Evolutionary conservation across 2,329 filamentous ascomycete species (phyloP).

Genomic region (Stagonosporopsis rhizophila): DNA sequence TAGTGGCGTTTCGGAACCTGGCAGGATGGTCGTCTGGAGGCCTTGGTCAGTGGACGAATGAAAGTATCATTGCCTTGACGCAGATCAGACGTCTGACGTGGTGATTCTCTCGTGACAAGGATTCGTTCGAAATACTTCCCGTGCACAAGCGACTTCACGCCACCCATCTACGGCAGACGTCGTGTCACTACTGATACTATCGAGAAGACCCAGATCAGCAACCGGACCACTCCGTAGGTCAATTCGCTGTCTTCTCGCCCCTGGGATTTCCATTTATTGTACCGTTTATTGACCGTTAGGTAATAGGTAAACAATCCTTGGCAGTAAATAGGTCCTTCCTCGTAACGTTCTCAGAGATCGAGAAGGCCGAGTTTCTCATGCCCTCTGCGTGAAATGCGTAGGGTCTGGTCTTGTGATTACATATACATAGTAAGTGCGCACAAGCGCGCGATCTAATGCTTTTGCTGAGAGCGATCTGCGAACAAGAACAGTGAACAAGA

Average conservation of each 20-base stretch:
- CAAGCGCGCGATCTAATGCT: no score
- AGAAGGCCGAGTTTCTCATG: not conserved
- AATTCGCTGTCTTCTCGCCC: slow-evolving; percentile 1
- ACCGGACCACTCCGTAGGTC: not conserved
- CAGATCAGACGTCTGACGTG: not conserved
- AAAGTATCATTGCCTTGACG: not conserved
- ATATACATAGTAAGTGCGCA: not conserved
- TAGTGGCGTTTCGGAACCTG: slow-evolving; percentile 6
- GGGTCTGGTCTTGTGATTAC: not conserved
- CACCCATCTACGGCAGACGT: not conserved
- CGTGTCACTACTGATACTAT: not conserved
- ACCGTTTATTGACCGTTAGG: not conserved
- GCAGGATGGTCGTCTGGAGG: not conserved
- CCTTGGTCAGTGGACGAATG: not conserved
- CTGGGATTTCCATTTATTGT: not conserved
- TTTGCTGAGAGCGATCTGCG: not conserved
- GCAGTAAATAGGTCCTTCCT: not conserved
- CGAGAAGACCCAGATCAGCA: no score
- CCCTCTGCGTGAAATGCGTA: not conserved
- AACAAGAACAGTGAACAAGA: not conserved
- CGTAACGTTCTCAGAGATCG: not conserved
- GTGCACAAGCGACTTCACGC: not conserved
- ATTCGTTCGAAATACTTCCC: not conserved
- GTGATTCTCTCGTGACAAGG: not conserved
- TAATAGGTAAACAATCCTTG: not conserved